Base-by-base conservation (phyloP, 306 rosid species). In the Dalbergia cultrata region DNA sequence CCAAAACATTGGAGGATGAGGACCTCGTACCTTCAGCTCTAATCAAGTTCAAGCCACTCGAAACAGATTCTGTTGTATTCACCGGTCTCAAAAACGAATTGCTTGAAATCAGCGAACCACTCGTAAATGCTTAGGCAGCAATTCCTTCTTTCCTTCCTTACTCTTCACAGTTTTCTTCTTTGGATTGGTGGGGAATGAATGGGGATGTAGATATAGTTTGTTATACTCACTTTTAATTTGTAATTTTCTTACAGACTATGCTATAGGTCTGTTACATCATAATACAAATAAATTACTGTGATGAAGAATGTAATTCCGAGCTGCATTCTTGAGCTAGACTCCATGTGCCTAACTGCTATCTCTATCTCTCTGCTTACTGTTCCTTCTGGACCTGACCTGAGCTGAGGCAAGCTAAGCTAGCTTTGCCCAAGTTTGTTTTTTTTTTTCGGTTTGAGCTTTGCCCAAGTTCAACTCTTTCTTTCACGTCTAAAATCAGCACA, bases 11-110 rank as follows among this genome's bases (percentile, higher is more conserved):
- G 39, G 93, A 90, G 72, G 97, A 95, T 35, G 98, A 93, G 81
- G 91, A 93, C 67, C 84, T 93, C 84, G 98, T 93, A 35, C 99
- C 99, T 66, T 93, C 93, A 3, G 98, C 94, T 85, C 92, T 95
- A 44, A 75, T 95, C 13, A 95, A 95, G 93, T 93, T 93, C 84
- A 91, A 80, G 86, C 98, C 99, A 10, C 83, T 81, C 13, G 99
- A 95, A 89, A 90, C 99, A 10, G 99, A 95, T 81, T 87, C 97
- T 35, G 79, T 93, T 66, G 91, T 92, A 63, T 95, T 86, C 91
- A 92, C 91, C 1, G 97, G 99, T 76, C 90, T 95, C 65, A 73
- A 81, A 81, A 91, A 95, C 75, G 97, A 95, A 75, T 89, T 93
- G 76, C 94, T 95, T 62, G 90, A 89, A 85, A 90, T 89, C 19